These are phyloP conservation scores for Microcera coccophila DNA, from an alignment of 2,329 filamentous ascomycete species.

Conservation along the genomic window DNA sequence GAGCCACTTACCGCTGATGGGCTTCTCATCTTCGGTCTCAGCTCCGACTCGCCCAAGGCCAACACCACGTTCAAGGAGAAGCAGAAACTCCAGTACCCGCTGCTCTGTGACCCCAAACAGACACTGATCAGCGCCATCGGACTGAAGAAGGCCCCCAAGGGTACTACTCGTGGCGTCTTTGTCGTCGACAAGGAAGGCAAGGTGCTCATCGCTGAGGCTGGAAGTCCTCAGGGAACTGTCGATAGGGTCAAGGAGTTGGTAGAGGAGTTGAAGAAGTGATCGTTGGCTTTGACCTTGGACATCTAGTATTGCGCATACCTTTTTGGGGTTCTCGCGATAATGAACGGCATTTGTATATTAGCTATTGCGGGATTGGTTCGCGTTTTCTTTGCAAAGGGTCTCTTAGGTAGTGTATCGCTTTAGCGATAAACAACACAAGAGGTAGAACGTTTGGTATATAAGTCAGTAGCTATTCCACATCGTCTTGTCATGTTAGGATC, in stretches of 20 bases:
- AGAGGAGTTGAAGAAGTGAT: constrained; percentile 36
- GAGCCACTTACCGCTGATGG: constrained; percentile 70
- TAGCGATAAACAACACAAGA: too few species aligned
- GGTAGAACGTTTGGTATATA: too few species aligned
- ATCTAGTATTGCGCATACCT: too few species aligned
- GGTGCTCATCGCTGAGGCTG: constrained; percentile 69
- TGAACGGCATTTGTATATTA: too few species aligned
- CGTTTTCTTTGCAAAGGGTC: too few species aligned
- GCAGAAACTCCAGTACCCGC: constrained; percentile 81
- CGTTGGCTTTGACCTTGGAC: too few species aligned
- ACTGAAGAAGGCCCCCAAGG: constrained; percentile 78
- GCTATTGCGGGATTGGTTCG: too few species aligned
- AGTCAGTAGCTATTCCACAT: too few species aligned
- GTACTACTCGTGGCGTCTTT: constrained; percentile 83
- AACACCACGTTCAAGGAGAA: constrained; percentile 92
- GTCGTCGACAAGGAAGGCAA: constrained; percentile 79
- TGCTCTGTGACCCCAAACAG: constrained; percentile 76
- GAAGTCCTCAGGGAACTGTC: constrained; percentile 73
- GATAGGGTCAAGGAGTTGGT: constrained; percentile 72
- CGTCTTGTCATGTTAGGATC: too few species aligned
- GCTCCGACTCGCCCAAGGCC: constrained; percentile 79
- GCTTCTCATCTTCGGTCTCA: constrained; percentile 85
- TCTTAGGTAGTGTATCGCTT: too few species aligned
- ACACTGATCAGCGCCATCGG: constrained; percentile 81
- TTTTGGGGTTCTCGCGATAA: too few species aligned